Conservation (phyloP, 495 filamentous ascomycete genomes). For the Neurospora sp. region DNA sequence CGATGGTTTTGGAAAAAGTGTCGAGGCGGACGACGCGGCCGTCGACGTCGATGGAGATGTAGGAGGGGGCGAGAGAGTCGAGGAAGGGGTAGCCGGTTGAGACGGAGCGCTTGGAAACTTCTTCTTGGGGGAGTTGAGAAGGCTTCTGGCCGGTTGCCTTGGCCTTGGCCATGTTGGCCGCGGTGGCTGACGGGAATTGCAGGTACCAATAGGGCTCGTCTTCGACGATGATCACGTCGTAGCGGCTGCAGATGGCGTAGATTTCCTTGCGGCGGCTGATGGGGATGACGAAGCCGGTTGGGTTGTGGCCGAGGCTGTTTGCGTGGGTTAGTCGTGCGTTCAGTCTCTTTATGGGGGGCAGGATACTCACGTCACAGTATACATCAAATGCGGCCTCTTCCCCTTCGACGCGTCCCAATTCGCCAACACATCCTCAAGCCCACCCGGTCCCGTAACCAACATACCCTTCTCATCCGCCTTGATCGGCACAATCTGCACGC, state of each 20-base stretch:
- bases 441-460: constrained; percentile 52
- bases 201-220: constrained; percentile 97
- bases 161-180: constrained; percentile 1
- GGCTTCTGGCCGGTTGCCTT: not conserved
- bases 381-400: constrained; percentile 72
- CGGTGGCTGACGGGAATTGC: constrained; percentile 65
- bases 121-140: not conserved
- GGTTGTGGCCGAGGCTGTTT: constrained; percentile 78
- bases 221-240: constrained; percentile 87
- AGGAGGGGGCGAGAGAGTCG: constrained; percentile 74
- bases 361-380: constrained; percentile 71
- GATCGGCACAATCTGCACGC: constrained; percentile 61
- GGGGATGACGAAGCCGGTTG: constrained; percentile 65
- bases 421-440: constrained; percentile 64
- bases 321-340: not conserved
- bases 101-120: constrained; percentile 22
- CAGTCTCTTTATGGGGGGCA: not conserved
- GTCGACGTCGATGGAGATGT: constrained; percentile 61
- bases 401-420: constrained; percentile 72
- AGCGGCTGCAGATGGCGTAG: constrained; percentile 70
- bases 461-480: constrained; percentile 73
- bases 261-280: constrained; percentile 64
- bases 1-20: constrained; percentile 77
- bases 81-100: constrained; percentile 70
- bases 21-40: constrained; percentile 80